Evolutionary conservation across 2,329 filamentous ascomycete genomes (phyloP).

Genomic region (Ophiostoma montium): DNA sequence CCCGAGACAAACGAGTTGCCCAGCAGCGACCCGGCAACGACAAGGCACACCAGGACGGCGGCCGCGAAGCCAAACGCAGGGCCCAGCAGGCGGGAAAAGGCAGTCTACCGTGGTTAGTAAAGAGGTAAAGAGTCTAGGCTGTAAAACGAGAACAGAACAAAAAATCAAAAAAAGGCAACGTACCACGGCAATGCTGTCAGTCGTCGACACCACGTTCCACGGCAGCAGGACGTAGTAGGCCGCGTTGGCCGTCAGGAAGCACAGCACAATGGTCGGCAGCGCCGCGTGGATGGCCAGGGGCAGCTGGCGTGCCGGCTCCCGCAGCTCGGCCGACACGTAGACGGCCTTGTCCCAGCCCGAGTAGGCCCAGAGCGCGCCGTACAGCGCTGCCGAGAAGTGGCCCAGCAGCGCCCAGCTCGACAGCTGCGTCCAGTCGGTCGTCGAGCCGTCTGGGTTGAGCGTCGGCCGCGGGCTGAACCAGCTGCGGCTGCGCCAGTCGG

Average conservation of each 20-base stretch:
- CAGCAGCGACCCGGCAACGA: conserved; percentile 46
- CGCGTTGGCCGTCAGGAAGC: conserved; percentile 45
- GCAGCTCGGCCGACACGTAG: conserved; percentile 40
- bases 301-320: conserved; percentile 35
- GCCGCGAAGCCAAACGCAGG: conserved; percentile 36
- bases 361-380: conserved; percentile 50
- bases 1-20: conserved; percentile 49
- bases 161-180: neutral
- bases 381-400: conserved; percentile 44
- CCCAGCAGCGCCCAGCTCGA: conserved; percentile 44
- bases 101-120: conserved; percentile 24
- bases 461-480: conserved; percentile 43
- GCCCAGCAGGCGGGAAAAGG: conserved; percentile 39
- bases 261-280: conserved; percentile 43
- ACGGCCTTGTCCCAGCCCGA: conserved; percentile 54
- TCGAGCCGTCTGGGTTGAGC: conserved; percentile 32
- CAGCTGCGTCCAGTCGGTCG: conserved; percentile 33
- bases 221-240: conserved; percentile 50
- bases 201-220: conserved; percentile 42
- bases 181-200: conserved; percentile 44
- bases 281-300: conserved; percentile 48
- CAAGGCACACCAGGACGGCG: conserved; percentile 42
- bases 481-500: conserved; percentile 35
- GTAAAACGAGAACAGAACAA: neutral
- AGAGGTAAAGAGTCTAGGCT: neutral